Conservation (phyloP, 2,329 filamentous ascomycete species). For the Pseudonectria foliicola region DNA sequence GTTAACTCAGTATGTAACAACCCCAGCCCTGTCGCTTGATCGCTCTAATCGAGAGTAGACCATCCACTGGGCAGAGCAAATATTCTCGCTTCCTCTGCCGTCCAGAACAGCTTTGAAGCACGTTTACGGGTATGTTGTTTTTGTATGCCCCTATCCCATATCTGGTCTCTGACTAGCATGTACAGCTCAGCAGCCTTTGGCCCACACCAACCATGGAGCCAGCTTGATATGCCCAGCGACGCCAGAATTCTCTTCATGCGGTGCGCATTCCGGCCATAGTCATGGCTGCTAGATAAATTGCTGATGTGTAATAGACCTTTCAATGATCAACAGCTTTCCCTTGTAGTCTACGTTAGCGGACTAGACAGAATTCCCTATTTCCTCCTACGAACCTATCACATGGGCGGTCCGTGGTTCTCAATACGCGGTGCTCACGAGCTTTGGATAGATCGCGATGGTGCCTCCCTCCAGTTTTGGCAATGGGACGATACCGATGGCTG, state of each 20-base stretch:
- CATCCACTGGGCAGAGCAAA: slow-evolving; percentile 54
- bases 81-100: slow-evolving; percentile 49
- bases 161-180: slow-evolving; percentile 2
- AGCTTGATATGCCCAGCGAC: slow-evolving; percentile 37
- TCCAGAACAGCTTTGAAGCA: slow-evolving; percentile 43
- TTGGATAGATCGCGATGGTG: slow-evolving; percentile 42
- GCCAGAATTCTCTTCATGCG: slow-evolving; percentile 48
- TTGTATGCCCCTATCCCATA: no score
- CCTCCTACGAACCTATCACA: slow-evolving; percentile 37
- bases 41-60: slow-evolving; percentile 28
- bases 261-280: slow-evolving; percentile 25
- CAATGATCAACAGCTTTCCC: slow-evolving; percentile 46
- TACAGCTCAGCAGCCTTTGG: slow-evolving; percentile 40
- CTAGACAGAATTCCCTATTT: slow-evolving; percentile 38
- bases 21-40: no score
- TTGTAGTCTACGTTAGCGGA: slow-evolving; percentile 45
- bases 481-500: slow-evolving; percentile 40
- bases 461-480: slow-evolving; percentile 42
- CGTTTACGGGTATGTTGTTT: slow-evolving; percentile 23
- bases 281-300: background rate
- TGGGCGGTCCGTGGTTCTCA: slow-evolving; percentile 38
- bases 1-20: slow-evolving; percentile 11
- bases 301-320: slow-evolving; percentile 37
- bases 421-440: slow-evolving; percentile 48
- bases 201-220: slow-evolving; percentile 36